Evolutionary conservation across 768 basidiomycete species (phyloP), one percentile per base, ranked within the genome.

Genomic region (Mycena galopus): DNA sequence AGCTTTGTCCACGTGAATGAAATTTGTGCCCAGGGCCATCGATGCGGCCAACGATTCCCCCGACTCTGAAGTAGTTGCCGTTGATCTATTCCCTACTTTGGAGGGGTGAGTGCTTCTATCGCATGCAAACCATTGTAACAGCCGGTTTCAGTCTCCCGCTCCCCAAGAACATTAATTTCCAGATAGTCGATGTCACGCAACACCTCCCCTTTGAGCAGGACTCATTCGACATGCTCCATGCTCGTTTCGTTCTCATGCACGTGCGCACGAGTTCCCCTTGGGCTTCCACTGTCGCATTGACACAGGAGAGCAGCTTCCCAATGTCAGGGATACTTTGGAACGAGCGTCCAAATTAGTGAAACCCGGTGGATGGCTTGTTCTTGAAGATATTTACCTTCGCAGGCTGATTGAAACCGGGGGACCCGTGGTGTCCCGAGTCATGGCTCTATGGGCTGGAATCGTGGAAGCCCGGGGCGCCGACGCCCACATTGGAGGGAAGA

Each of bases 291-390:
- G 11, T 23, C 23, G n/a, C 33, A 35, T 55, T 67, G 58, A 67
- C 16, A 17, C 29, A 53, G 19, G 23, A 33, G 5, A n/a, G 0
- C 51, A 68, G 67, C 8, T 68, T 25, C 58, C 58, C 3, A 53
- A 61, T n/a, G 59, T 7, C 50, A 30, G 53, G 30, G 59, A 60
- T 10, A 58, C 27, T 35, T 2, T 61, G 27, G 58, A 61, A 42
- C 58, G 67, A 39, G 59, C 50, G 6, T 47, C 59, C 11, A 37
- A 30, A 51, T 55, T 68, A 17, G 67, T 68, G 9, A 68, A 68
- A 35, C 57, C 57, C 30, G 67, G 67, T 7, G 67, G 67, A 61
- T 68, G 67, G 67, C 33, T 68, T 19, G 21, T 68, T 14, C 3
- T 68, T 12, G 67, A 68, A n/a, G 67, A 68, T 14, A 4, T 60